Conservation (phyloP, 495 filamentous ascomycete genomes). For the Saxophila tyrrhenica region DNA sequence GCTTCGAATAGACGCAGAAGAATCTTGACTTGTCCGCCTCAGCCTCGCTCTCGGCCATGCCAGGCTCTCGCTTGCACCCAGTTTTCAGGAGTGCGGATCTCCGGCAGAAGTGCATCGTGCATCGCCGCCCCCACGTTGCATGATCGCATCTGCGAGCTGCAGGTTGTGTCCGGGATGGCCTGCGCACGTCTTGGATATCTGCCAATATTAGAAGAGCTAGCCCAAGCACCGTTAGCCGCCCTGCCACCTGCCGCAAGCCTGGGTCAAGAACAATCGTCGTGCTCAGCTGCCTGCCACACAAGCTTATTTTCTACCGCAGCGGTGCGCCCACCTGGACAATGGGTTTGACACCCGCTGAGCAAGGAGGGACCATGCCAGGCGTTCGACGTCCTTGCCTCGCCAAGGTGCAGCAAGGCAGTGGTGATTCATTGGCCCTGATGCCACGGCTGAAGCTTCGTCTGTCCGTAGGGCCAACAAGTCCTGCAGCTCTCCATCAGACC, state of each 20-base stretch:
- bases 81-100: not conserved
- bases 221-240: not conserved
- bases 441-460: too few species aligned
- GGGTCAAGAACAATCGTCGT: not conserved
- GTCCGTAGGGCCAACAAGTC: too few species aligned
- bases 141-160: not conserved
- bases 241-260: not conserved
- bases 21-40: not conserved
- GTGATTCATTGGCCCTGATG: too few species aligned
- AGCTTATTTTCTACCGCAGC: not conserved
- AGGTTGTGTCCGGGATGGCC: not conserved
- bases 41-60: not conserved
- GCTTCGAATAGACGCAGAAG: not conserved
- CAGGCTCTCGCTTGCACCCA: not conserved
- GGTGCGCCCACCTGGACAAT: not conserved
- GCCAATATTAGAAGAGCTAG: not conserved
- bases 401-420: too few species aligned
- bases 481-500: too few species aligned
- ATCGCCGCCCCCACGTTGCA: not conserved
- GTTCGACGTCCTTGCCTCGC: too few species aligned
- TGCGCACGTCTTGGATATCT: not conserved
- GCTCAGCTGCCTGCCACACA: not conserved
- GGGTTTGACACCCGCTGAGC: too few species aligned
- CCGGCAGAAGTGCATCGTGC: not conserved
- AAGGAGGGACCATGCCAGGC: too few species aligned